Percentiles rank a stretch among this genome's conserved stretches.
Conservation (phyloP, 345 rosid species). For the Gossypium thurberi region DNA sequence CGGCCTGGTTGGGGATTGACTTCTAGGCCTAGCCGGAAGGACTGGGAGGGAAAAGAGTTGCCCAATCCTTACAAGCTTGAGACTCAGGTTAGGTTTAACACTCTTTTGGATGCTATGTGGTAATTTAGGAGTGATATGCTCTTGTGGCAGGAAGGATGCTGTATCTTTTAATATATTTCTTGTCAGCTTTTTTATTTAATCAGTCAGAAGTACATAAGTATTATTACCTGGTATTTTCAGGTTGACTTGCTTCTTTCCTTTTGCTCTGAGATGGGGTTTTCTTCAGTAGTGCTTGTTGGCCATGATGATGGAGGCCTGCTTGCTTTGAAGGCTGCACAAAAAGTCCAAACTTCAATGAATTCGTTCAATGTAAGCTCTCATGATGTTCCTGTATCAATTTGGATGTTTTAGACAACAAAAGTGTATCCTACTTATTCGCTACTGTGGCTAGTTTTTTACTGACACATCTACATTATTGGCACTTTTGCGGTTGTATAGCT, state of each 20-base stretch:
- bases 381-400: background rate
- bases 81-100: slow-evolving; percentile 46
- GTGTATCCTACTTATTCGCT: background rate
- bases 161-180: background rate
- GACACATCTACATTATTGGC: background rate
- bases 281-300: slow-evolving; percentile 86
- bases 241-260: slow-evolving; percentile 89
- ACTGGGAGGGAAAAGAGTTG: slow-evolving; percentile 72
- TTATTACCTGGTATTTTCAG: slow-evolving; percentile 37
- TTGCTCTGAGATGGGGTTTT: slow-evolving; percentile 86
- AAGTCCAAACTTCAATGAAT: slow-evolving; percentile 43
- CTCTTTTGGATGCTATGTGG: slow-evolving; percentile 1
- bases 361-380: slow-evolving; percentile 38
- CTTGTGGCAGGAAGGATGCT: background rate
- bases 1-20: slow-evolving; percentile 99
- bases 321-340: slow-evolving; percentile 76
- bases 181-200: slow-evolving; percentile 7
- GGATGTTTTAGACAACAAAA: background rate
- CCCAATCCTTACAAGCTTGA: slow-evolving; percentile 86
- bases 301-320: slow-evolving; percentile 98
- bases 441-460: background rate
- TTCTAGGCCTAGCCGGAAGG: slow-evolving; percentile 57
- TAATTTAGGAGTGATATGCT: background rate
- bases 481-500: background rate
- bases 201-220: background rate